Percentiles rank a stretch among this genome's conserved stretches.
Conservation (phyloP, 208 protist species). For the Acanthamoeba lugdunensis region DNA sequence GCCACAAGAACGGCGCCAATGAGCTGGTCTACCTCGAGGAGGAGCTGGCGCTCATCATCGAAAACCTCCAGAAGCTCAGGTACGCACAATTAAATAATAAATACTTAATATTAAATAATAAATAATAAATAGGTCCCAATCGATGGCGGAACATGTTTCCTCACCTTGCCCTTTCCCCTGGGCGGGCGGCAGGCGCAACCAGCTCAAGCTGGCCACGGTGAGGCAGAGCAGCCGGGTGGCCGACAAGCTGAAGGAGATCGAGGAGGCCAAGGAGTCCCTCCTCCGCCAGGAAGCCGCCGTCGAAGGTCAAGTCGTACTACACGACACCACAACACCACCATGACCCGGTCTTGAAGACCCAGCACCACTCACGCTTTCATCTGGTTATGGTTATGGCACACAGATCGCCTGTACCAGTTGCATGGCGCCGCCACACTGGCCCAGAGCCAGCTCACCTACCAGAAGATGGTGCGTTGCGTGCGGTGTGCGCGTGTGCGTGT, state of each 20-base stretch:
- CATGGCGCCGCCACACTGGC: slow-evolving; percentile 1
- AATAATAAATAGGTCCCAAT: no score
- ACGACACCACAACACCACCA: no score
- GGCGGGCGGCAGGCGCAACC: background rate
- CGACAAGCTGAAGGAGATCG: background rate
- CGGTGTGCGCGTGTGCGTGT: no score
- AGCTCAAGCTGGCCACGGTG: slow-evolving; percentile 9
- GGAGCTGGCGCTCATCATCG: slow-evolving; percentile 25
- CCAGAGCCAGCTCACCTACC: slow-evolving; percentile 14
- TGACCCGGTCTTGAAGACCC: no score
- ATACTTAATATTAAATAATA: no score
- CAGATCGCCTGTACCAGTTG: slow-evolving; percentile 11
- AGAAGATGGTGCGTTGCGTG: background rate
- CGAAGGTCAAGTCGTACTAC: no score
- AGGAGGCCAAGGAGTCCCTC: slow-evolving; percentile 25
- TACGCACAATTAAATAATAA: background rate
- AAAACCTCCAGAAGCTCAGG: slow-evolving; percentile 44
- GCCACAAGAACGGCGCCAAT: slow-evolving; percentile 38
- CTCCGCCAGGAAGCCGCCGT: slow-evolving; percentile 38
- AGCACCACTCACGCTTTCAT: no score
- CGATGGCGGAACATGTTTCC: no score
- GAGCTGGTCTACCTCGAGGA: slow-evolving; percentile 37
- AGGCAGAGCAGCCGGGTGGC: background rate
- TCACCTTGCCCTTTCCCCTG: no score
- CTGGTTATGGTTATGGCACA: no score